Percentiles rank a stretch among this genome's conserved stretches.
These are phyloP conservation scores for Ambrosiella xylebori DNA, from an alignment of 2,329 filamentous ascomycete species.

Conservation along the genomic window DNA sequence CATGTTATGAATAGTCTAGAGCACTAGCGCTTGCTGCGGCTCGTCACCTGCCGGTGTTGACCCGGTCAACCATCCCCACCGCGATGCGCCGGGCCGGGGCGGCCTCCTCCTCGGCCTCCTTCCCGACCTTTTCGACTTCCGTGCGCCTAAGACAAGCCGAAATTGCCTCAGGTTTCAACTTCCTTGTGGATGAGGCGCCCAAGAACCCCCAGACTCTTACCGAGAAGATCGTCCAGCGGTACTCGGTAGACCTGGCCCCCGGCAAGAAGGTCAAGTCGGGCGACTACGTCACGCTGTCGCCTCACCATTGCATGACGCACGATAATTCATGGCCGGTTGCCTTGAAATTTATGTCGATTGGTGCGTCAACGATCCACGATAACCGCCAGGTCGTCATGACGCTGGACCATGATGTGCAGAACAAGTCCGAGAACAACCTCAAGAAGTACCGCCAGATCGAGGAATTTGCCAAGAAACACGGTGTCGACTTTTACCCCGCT, in stretches of 20 bases:
- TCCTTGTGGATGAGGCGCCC: slow-evolving; percentile 2
- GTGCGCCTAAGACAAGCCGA: slow-evolving; percentile 8
- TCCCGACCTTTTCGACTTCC: slow-evolving; percentile 13
- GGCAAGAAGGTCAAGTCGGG: slow-evolving; percentile 62
- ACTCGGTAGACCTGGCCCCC: slow-evolving; percentile 56
- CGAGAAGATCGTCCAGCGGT: slow-evolving; percentile 79
- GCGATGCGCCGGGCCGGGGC: not conserved
- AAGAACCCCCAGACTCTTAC: slow-evolving; percentile 57
- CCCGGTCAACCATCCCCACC: not conserved
- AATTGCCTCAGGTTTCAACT: slow-evolving; percentile 5
- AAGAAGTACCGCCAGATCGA: slow-evolving; percentile 72
- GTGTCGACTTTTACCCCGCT: slow-evolving; percentile 59
- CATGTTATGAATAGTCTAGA: not conserved
- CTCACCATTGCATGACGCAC: slow-evolving; percentile 55
- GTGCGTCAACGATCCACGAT: slow-evolving; percentile 54
- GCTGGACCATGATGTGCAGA: slow-evolving; percentile 78
- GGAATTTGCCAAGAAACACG: slow-evolving; percentile 62
- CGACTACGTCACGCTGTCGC: slow-evolving; percentile 61
- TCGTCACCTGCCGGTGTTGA: slow-evolving; percentile 3
- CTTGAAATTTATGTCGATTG: slow-evolving; percentile 61
- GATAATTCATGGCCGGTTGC: slow-evolving; percentile 67
- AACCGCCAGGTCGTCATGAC: slow-evolving; percentile 32
- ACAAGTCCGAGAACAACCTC: slow-evolving; percentile 59
- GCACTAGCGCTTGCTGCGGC: slow-evolving; percentile 8
- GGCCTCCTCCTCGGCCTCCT: not conserved